Evolutionary conservation across 192 early-diverging fungal species (phyloP).

Genomic region (Phycomyces blakesleeanus): DNA sequence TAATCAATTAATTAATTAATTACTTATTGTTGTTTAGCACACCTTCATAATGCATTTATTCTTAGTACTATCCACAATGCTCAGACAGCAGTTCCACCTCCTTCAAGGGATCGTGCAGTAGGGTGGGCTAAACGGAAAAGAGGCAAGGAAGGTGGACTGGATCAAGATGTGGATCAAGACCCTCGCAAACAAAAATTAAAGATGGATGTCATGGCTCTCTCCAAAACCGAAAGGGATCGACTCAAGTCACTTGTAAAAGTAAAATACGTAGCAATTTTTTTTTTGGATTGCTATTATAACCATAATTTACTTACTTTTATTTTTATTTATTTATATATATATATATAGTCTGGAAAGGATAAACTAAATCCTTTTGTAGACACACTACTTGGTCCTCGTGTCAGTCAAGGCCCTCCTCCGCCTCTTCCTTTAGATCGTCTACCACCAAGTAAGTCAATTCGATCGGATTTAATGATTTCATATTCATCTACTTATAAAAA

Average conservation of each 20-base stretch:
- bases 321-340: too few species aligned
- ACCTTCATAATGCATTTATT: conserved; percentile 73
- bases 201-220: conserved; percentile 64
- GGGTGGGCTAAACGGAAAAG: conserved; percentile 54
- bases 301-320: too few species aligned
- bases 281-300: too few species aligned
- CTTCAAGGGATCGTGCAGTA: conserved; percentile 51
- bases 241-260: conserved; percentile 63
- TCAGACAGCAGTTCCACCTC: conserved; percentile 61
- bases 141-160: conserved; percentile 40
- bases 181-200: conserved; percentile 61
- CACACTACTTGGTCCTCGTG: conserved; percentile 22
- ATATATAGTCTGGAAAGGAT: conserved; percentile 13
- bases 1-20: too few species aligned
- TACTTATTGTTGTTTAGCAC: conserved; percentile 27
- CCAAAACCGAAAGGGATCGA: conserved; percentile 61
- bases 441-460: conserved; percentile 43
- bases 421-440: conserved; percentile 46
- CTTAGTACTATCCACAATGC: conserved; percentile 77
- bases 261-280: not conserved
- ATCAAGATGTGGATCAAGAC: conserved; percentile 37
- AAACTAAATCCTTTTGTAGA: conserved; percentile 21
- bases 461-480: too few species aligned
- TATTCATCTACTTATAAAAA: too few species aligned
- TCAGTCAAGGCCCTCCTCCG: conserved; percentile 45